Evolutionary conservation across 257 asterid species (phyloP).

Genomic region (Ligustrum vulgare): DNA sequence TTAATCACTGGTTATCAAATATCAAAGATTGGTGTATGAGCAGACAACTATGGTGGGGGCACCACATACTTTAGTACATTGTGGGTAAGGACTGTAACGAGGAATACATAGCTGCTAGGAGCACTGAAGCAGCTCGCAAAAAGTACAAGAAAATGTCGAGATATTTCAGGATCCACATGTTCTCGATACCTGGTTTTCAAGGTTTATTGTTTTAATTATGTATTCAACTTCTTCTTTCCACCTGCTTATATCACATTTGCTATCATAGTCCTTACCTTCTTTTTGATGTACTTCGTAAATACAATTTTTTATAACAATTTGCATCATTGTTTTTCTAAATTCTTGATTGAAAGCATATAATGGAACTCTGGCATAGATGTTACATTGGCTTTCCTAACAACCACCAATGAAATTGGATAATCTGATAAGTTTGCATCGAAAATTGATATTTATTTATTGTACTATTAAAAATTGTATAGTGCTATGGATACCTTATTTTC

Average conservation of each 20-base stretch:
- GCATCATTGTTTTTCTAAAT: too few relatives aligned
- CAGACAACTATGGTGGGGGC: conserved; percentile 99
- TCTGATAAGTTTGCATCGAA: too few relatives aligned
- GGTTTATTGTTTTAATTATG: conserved; percentile 47
- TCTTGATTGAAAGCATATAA: too few relatives aligned
- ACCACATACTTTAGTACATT: conserved; percentile 95
- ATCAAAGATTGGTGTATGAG: conserved; percentile 99
- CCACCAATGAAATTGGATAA: too few relatives aligned
- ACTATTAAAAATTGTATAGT: too few relatives aligned
- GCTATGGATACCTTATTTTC: too few relatives aligned
- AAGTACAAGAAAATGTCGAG: too few relatives aligned
- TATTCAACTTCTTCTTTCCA: neutral
- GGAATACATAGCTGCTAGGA: conserved; percentile 88
- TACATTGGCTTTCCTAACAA: too few relatives aligned
- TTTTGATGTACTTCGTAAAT: neutral
- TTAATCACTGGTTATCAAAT: conserved; percentile 88
- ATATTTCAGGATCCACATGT: conserved; percentile 92
- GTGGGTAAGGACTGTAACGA: conserved; percentile 85
- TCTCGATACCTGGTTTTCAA: conserved; percentile 99
- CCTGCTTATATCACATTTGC: neutral
- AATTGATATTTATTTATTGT: too few relatives aligned
- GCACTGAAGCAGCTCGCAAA: conserved; percentile 41
- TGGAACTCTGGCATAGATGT: too few relatives aligned
- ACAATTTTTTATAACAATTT: too few relatives aligned
- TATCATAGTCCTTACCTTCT: neutral